A percentile compares a stretch with the other conserved stretches of the same genome.
Evolutionary conservation across 768 basidiomycete species (phyloP).

Genomic region (Astraeus odoratus): DNA sequence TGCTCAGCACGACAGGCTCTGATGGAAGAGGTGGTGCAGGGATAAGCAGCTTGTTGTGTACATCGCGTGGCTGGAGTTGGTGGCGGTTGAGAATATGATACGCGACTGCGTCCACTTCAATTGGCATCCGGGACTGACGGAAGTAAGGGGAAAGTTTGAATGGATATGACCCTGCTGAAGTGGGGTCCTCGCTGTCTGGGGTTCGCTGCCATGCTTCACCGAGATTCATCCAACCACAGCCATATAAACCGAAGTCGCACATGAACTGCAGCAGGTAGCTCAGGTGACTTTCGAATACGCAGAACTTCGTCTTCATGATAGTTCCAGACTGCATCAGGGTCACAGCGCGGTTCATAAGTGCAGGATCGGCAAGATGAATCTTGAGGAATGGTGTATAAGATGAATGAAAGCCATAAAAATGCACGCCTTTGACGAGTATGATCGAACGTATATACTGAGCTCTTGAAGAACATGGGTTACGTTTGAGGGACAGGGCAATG

Average conservation of each 20-base stretch:
- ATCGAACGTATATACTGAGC: conserved; percentile 68
- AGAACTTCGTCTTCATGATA: conserved; percentile 73
- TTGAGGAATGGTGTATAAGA: conserved; percentile 87
- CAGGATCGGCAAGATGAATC: conserved; percentile 68
- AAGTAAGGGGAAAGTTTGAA: conserved; percentile 52
- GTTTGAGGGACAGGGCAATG: conserved; percentile 73
- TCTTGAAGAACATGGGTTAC: conserved; percentile 53
- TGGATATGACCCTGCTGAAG: conserved; percentile 5
- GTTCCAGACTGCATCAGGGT: conserved; percentile 77
- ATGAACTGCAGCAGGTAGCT: conserved; percentile 87
- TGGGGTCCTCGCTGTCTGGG: conserved; percentile 21
- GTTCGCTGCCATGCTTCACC: conserved; percentile 56
- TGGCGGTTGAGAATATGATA: conserved; percentile 85
- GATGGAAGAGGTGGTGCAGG: conserved; percentile 42
- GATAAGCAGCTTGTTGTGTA: conserved; percentile 61
- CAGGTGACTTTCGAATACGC: conserved; percentile 86
- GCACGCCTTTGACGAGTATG: conserved; percentile 85
- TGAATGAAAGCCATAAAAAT: conserved; percentile 92
- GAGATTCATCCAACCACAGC: conserved; percentile 85
- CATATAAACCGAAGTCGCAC: conserved; percentile 91
- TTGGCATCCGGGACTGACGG: conserved; percentile 58
- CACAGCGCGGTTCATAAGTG: conserved; percentile 57
- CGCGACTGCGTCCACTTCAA: conserved; percentile 81
- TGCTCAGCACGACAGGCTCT: conserved; percentile 78
- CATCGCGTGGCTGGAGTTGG: conserved; percentile 50